phyloP scores from a whole-genome alignment of 2,329 filamentous ascomycete species.

The Hymenotorrendiella dingleyae region DNA sequence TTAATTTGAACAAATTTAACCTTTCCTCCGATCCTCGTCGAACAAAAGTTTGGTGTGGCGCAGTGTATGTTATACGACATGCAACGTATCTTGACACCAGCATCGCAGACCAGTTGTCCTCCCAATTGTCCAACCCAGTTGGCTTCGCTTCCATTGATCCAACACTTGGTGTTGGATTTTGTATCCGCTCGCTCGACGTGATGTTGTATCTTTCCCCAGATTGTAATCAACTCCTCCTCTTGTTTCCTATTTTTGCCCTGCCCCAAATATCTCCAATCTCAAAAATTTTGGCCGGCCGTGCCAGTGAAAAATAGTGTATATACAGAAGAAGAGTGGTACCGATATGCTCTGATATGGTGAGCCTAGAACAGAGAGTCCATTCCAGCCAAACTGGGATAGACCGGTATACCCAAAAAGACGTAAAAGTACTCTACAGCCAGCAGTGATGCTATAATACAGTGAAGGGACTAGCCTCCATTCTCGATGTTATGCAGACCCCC shows the following conservation, averaged over 20 bases:
- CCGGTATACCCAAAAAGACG: background rate
- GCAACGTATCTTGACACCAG: too few relatives aligned
- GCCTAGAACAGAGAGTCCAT: background rate
- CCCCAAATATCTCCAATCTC: background rate
- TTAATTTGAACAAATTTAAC: background rate
- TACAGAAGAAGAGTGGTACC: slow-evolving; percentile 1
- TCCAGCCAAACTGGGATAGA: background rate
- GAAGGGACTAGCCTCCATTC: background rate
- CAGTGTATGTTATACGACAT: too few relatives aligned
- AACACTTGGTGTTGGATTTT: too few relatives aligned
- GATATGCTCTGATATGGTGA: background rate
- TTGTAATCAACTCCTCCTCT: background rate
- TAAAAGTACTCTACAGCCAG: background rate
- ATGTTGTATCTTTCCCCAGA: too few relatives aligned
- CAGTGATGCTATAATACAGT: background rate
- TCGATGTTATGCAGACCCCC: background rate
- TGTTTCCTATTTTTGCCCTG: background rate
- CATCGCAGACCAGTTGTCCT: too few relatives aligned
- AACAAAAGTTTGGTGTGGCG: too few relatives aligned
- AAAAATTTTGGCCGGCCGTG: background rate
- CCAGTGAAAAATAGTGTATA: background rate
- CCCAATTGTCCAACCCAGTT: too few relatives aligned
- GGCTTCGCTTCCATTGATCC: too few relatives aligned
- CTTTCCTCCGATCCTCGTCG: background rate
- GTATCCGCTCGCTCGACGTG: too few relatives aligned